Evolutionary conservation across 768 basidiomycete species (phyloP).

Genomic region (Boletus tylopilopsis): DNA sequence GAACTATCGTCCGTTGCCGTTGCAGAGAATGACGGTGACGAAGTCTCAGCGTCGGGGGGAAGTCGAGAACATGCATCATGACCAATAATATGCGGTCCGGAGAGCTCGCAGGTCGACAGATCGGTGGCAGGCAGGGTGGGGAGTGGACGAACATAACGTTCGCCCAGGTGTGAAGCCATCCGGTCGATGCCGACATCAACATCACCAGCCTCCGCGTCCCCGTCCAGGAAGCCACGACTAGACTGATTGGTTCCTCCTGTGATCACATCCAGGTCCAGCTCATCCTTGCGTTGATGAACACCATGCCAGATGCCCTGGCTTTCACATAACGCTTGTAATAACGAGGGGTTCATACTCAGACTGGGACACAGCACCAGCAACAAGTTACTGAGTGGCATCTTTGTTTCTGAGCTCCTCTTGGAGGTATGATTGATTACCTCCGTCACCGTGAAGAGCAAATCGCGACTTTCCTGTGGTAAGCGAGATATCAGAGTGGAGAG

Average conservation of each 20-base stretch:
- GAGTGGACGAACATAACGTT: constrained; percentile 22
- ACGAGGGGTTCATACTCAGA: constrained; percentile 70
- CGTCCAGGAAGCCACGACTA: not conserved
- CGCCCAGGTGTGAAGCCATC: not conserved
- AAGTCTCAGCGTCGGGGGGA: constrained; percentile 17
- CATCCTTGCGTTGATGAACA: constrained; percentile 6
- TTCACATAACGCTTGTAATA: constrained; percentile 73
- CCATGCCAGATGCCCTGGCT: constrained; percentile 61
- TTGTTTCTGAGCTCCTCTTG: constrained; percentile 63
- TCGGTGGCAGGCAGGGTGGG: constrained; percentile 21
- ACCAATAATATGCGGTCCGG: not conserved
- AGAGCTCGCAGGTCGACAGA: constrained; percentile 5
- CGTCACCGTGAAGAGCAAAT: constrained; percentile 77
- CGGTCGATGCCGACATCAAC: not conserved
- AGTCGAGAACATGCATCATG: not conserved
- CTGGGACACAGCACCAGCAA: constrained; percentile 87
- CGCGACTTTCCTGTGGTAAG: constrained; percentile 77
- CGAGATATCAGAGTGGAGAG: constrained; percentile 61
- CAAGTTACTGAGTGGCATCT: constrained; percentile 91
- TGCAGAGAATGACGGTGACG: constrained; percentile 23
- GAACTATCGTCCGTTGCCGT: constrained; percentile 33
- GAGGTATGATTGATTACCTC: constrained; percentile 79
- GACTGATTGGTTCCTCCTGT: not conserved
- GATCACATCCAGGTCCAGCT: constrained; percentile 1
- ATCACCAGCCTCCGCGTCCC: not conserved